phyloP scores from a whole-genome alignment of 352 stramenopile genomes.

The Phytophthora foliorum region DNA sequence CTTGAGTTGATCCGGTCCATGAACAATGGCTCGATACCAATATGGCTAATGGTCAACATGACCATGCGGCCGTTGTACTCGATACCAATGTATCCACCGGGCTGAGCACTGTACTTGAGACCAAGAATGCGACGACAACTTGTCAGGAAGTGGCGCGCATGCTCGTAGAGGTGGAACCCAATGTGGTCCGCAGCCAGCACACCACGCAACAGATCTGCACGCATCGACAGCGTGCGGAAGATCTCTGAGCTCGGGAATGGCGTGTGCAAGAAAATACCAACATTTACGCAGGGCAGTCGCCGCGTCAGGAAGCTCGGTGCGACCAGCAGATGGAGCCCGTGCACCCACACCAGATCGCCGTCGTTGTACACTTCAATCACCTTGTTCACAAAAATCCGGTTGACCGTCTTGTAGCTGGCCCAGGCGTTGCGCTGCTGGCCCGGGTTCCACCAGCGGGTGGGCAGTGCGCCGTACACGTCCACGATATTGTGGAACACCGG shows the following conservation, averaged over 20 bases:
- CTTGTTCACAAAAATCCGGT: conserved; percentile 97
- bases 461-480: conserved; percentile 94
- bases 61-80: conserved; percentile 98
- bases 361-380: conserved; percentile 93
- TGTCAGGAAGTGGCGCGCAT: conserved; percentile 98
- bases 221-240: conserved; percentile 97
- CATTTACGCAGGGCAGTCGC: conserved; percentile 93
- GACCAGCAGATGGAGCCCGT: conserved; percentile 98
- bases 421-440: conserved; percentile 90
- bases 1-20: conserved; percentile 75
- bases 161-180: conserved; percentile 99
- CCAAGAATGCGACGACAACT: conserved; percentile 93
- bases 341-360: conserved; percentile 96
- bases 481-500: conserved; percentile 99
- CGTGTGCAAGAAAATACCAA: conserved; percentile 99
- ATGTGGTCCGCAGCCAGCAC: conserved; percentile 98
- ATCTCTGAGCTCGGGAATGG: conserved; percentile 99
- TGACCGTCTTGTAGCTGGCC: conserved; percentile 97
- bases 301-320: conserved; percentile 97
- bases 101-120: conserved; percentile 93
- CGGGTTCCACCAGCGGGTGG: conserved; percentile 88
- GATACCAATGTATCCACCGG: conserved; percentile 93
- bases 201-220: conserved; percentile 96
- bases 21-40: conserved; percentile 95
- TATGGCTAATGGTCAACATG: conserved; percentile 97